A percentile compares a stretch with the other conserved stretches of the same genome.
These are phyloP conservation scores for Vaccinium darrowii DNA, from an alignment of 148 eudicot genomes.

Conservation along the genomic window DNA sequence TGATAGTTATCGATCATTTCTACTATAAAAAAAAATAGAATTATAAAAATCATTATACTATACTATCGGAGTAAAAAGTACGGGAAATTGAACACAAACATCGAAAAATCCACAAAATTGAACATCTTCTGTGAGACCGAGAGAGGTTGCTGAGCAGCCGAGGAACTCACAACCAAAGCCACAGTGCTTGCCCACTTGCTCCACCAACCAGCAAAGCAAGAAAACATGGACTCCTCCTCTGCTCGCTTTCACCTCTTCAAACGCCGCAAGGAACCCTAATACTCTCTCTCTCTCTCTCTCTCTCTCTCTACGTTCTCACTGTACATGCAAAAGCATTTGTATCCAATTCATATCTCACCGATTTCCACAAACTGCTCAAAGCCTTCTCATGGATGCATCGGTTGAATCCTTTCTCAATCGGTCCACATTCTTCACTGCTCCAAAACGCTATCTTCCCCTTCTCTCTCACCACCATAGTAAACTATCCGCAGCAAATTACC, in stretches of 20 bases:
- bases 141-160: background rate
- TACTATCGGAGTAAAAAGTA: too few species aligned
- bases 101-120: too few species aligned
- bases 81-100: too few species aligned
- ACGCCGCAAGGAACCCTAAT: conserved; percentile 22
- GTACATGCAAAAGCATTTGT: background rate
- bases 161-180: background rate
- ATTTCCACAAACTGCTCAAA: background rate
- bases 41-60: too few species aligned
- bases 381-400: conserved; percentile 27
- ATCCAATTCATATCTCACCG: background rate
- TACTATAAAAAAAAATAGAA: too few species aligned
- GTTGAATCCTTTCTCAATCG: conserved; percentile 23
- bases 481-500: background rate
- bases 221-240: conserved; percentile 20
- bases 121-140: too few species aligned
- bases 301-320: background rate
- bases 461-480: background rate
- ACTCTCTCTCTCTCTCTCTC: background rate
- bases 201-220: background rate
- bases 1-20: too few species aligned
- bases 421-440: conserved; percentile 19
- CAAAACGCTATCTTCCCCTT: conserved; percentile 15
- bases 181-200: background rate
- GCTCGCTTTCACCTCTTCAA: conserved; percentile 33